Evolutionary conservation across 2,329 filamentous ascomycete species (phyloP).

Genomic region (Fusarium paranaense): DNA sequence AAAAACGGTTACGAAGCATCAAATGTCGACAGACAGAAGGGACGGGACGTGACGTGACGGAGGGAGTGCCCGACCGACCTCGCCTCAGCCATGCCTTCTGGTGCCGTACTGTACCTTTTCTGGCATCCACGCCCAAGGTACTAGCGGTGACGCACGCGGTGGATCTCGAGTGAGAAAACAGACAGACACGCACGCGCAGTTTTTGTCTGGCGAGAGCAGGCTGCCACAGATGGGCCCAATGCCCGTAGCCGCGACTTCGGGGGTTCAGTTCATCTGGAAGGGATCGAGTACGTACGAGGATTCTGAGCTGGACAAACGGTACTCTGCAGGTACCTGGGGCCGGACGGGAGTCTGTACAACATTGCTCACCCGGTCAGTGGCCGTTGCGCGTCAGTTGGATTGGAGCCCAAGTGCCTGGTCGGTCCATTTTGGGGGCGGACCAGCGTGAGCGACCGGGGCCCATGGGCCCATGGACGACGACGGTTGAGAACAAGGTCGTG

Average conservation of each 20-base stretch:
- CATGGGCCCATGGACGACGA: constrained; percentile 34
- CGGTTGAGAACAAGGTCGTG: constrained; percentile 20
- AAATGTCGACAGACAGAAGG: constrained; percentile 32
- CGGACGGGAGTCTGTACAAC: constrained; percentile 24
- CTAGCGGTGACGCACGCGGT: constrained; percentile 29
- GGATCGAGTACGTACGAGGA: constrained; percentile 24
- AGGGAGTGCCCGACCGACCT: constrained; percentile 12
- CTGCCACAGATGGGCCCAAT: constrained; percentile 8
- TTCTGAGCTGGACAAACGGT: constrained; percentile 20
- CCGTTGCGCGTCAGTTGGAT: constrained; percentile 42
- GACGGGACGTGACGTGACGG: constrained; percentile 21
- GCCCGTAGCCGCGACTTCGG: constrained; percentile 29
- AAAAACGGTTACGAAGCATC: constrained; percentile 37
- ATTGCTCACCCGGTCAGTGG: constrained; percentile 25
- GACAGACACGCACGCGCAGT: constrained; percentile 14
- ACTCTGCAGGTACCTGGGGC: constrained; percentile 33
- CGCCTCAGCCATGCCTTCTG: constrained; percentile 19
- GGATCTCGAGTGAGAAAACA: constrained; percentile 35
- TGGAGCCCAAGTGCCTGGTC: constrained; percentile 37
- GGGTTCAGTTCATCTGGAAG: constrained; percentile 31
- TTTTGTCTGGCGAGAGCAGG: constrained; percentile 6
- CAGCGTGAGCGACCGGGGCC: constrained; percentile 27
- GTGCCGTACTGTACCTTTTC: constrained; percentile 10
- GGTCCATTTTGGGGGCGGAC: constrained; percentile 40
- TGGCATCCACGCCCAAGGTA: constrained; percentile 3